Conservation (phyloP, 2,329 filamentous ascomycete species). For the Ascomycota sp. region DNA sequence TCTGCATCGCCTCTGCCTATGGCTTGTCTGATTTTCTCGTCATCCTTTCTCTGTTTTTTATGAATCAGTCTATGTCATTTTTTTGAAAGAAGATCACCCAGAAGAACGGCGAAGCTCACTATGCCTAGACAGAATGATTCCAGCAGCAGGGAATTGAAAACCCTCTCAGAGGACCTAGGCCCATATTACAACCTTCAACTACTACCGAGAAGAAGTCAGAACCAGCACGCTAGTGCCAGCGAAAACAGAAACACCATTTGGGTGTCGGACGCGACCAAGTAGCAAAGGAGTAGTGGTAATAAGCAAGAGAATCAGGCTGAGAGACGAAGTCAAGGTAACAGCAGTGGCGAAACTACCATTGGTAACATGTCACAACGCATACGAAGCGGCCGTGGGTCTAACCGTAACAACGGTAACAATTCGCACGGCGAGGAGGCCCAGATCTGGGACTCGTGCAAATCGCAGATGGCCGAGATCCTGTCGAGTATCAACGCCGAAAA, state of each 20-base stretch:
- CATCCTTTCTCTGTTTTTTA: background rate
- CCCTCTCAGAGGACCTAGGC: conserved; percentile 14
- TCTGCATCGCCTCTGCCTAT: background rate
- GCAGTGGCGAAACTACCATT: background rate
- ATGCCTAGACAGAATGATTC: conserved; percentile 13
- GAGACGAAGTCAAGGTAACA: background rate
- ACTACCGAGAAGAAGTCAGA: conserved; percentile 5
- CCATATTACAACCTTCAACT: conserved; percentile 11
- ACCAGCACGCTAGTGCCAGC: conserved; percentile 4
- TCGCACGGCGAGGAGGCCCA: conserved; percentile 21
- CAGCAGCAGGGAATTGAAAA: conserved; percentile 13
- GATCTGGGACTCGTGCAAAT: conserved; percentile 21
- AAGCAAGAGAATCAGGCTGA: background rate
- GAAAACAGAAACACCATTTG: conserved; percentile 1
- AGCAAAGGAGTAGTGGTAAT: background rate
- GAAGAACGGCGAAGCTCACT: conserved; percentile 8
- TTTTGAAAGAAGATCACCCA: background rate
- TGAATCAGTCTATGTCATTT: background rate
- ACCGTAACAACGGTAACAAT: conserved; percentile 20
- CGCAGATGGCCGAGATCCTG: conserved; percentile 18
- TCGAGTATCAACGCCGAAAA: conserved; percentile 20
- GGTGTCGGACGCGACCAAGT: background rate
- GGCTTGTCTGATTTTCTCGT: background rate
- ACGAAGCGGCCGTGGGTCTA: conserved; percentile 22
- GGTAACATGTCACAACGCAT: conserved; percentile 21